A percentile compares a stretch with the other conserved stretches of the same genome.
These are phyloP conservation scores for Hyaloscypha variabilis DNA, from an alignment of 495 filamentous ascomycete genomes.

Conservation along the genomic window DNA sequence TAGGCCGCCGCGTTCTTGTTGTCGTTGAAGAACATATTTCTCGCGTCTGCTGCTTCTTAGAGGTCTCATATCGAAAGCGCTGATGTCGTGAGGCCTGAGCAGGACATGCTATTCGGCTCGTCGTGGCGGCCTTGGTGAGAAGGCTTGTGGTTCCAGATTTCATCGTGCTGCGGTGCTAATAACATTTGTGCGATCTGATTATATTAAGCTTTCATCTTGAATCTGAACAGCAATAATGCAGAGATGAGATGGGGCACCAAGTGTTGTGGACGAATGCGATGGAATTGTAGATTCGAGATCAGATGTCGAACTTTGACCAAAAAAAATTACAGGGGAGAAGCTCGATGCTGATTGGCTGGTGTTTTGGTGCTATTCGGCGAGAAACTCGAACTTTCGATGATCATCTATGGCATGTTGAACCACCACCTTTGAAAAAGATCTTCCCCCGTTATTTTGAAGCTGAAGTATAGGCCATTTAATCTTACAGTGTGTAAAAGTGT, in stretches of 20 bases:
- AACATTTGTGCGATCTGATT: conserved; percentile 16
- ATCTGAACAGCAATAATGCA: background rate
- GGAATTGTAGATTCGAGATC: background rate
- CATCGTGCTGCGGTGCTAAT: conserved; percentile 38
- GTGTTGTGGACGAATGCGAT: background rate
- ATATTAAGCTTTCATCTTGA: background rate
- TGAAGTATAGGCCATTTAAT: too few species aligned
- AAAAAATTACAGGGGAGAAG: background rate
- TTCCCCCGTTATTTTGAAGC: background rate
- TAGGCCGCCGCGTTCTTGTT: conserved; percentile 8
- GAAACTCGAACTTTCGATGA: background rate
- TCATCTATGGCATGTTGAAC: background rate
- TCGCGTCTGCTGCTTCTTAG: conserved; percentile 34
- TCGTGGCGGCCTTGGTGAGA: conserved; percentile 52
- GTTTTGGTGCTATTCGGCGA: background rate
- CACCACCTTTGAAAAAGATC: background rate
- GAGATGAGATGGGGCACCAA: background rate
- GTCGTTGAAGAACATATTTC: conserved; percentile 31
- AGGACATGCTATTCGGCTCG: conserved; percentile 50
- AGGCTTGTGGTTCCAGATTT: conserved; percentile 44
- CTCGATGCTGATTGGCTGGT: conserved; percentile 1
- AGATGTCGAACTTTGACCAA: background rate
- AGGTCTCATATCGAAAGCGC: conserved; percentile 37
- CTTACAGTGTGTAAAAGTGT: too few species aligned
- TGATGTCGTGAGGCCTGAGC: conserved; percentile 49